Base-by-base conservation (phyloP, 805 yeast genomes). In the Candida ascalaphidarum region DNA sequence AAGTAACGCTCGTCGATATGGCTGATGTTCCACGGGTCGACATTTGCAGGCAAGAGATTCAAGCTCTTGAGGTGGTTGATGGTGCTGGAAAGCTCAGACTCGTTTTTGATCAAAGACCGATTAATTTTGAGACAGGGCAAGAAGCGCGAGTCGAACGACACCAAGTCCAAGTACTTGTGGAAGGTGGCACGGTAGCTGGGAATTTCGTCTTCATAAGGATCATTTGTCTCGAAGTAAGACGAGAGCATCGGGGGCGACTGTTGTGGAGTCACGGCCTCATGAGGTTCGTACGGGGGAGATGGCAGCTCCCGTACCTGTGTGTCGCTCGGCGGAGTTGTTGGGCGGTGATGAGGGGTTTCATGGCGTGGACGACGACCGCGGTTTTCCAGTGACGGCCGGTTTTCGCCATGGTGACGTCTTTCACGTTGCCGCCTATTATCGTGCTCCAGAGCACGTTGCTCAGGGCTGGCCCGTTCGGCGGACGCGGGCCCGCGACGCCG, bases 1-100 rank as follows among this genome's bases (percentile, higher is more conserved):
- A 36, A 48, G 15, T 46, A 42, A 11, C 31, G 17, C 21, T 51
- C 57, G 23, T 51, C 57, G 10, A 51, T 38, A 23, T 40, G 46
- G 18, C 38, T 37, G 5, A 51, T 35, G 12, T 36, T 25, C 44
- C 50, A 48, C 9, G 49, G 41, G 23, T 51, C 34, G 7, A 49
- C 33, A 17, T 34, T 25, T 11, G 32, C 15, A 4, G 57, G 53
- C 18, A 50, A 38, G 21, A 48, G 39, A 22, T 44, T 42, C 23
- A 38, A 44, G 12, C 33, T 32, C 14, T 30, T 28, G 28, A 51
- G 39, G 22, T 39, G 39, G 17, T 36, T 22, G 11, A 51, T 50
- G 11, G 50, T 43, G n/a, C 29, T 32, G 10, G 25, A 29, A 15
- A 48, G 30, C 11, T 36, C 39, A 7, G 23, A 25, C 7, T 46